These are phyloP conservation scores for Oryza longistaminata DNA, from an alignment of 176 grass and related monocot species.

Conservation along the genomic window DNA sequence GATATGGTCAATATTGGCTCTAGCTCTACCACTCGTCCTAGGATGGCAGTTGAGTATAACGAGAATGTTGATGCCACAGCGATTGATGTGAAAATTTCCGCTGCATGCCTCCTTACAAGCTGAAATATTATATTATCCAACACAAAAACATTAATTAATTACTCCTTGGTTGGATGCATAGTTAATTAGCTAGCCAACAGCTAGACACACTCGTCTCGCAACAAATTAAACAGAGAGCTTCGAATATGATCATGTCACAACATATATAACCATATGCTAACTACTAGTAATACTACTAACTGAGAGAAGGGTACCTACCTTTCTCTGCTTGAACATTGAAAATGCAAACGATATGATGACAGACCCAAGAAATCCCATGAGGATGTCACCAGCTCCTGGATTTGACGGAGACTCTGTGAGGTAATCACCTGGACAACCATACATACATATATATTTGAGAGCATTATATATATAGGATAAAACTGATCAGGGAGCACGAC, in stretches of 20 bases:
- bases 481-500: no score
- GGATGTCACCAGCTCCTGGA: slow-evolving; percentile 87
- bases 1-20: slow-evolving; percentile 81
- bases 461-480: no score
- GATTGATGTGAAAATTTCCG: slow-evolving; percentile 91
- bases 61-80: slow-evolving; percentile 74
- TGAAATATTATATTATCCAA: slow-evolving; percentile 35
- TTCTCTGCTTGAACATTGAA: slow-evolving; percentile 96
- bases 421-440: slow-evolving; percentile 63
- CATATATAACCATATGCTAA: no score
- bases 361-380: slow-evolving; percentile 95
- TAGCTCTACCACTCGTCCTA: slow-evolving; percentile 66
- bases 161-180: background rate
- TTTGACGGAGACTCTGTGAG: slow-evolving; percentile 78
- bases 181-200: background rate
- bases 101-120: slow-evolving; percentile 86
- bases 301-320: slow-evolving; percentile 51
- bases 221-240: background rate
- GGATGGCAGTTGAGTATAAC: slow-evolving; percentile 80
- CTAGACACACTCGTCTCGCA: no score
- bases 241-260: no score
- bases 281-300: no score
- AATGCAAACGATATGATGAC: slow-evolving; percentile 96
- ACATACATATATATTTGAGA: no score
- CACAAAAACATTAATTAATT: background rate